Evolutionary conservation across 257 asterid species (phyloP).

Genomic region (Catharanthus roseus): DNA sequence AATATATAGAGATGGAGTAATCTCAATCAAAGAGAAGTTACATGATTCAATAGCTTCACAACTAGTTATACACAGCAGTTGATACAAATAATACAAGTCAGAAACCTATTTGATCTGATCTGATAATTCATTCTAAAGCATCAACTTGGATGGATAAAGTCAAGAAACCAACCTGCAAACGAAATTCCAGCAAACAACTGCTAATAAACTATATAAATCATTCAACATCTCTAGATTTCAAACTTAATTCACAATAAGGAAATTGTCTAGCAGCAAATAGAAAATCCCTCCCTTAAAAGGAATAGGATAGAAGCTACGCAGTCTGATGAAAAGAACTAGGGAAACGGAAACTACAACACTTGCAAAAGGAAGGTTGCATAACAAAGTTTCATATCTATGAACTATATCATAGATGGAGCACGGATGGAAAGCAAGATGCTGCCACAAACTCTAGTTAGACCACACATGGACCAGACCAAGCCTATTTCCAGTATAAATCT

Average conservation of each 20-base stretch:
- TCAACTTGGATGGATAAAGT: neutral
- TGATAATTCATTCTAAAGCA: conserved; percentile 9
- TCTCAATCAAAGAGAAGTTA: neutral
- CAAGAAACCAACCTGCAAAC: neutral
- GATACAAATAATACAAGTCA: neutral
- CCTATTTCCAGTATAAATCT: conserved; percentile 87
- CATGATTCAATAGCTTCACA: neutral
- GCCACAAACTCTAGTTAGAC: conserved; percentile 54
- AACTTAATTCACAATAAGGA: neutral
- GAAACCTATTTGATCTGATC: neutral
- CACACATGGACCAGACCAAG: conserved; percentile 88
- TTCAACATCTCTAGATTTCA: conserved; percentile 18
- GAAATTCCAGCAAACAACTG: conserved; percentile 11
- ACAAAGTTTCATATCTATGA: conserved; percentile 3
- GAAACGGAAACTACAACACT: neutral
- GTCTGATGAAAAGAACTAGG: neutral
- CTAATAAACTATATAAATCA: conserved; percentile 6
- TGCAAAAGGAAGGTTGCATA: neutral
- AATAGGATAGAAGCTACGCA: conserved; percentile 4
- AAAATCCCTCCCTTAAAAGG: neutral
- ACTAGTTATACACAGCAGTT: neutral
- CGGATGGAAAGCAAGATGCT: neutral
- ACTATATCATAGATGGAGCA: conserved; percentile 11
- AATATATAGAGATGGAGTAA: neutral
- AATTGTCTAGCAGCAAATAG: neutral